These are phyloP conservation scores for Harrya chromipes DNA, from an alignment of 768 basidiomycete species.

Conservation along the genomic window DNA sequence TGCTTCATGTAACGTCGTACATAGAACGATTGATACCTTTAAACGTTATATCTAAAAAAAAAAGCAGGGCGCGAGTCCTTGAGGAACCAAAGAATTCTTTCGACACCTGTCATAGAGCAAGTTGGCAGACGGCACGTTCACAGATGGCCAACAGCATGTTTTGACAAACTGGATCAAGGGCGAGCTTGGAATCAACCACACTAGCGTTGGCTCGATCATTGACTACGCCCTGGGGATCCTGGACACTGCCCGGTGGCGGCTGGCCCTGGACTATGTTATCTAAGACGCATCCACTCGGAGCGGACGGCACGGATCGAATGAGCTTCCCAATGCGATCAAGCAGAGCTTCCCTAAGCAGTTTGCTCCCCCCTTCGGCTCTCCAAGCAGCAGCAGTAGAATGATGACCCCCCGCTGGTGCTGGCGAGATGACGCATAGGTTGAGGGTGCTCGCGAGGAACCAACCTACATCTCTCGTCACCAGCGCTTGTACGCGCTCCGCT, in stretches of 20 bases:
- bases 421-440: conserved; percentile 16
- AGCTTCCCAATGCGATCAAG: conserved; percentile 25
- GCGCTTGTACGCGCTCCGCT: conserved; percentile 19
- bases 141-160: conserved; percentile 29
- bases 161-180: conserved; percentile 22
- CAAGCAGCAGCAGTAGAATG: background rate
- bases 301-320: conserved; percentile 7
- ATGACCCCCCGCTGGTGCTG: background rate
- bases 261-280: too few relatives aligned
- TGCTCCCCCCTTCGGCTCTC: background rate
- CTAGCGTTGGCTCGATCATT: background rate
- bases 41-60: too few relatives aligned
- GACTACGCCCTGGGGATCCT: background rate
- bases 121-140: conserved; percentile 21
- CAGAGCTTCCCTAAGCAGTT: conserved; percentile 15
- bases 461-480: conserved; percentile 24
- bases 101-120: background rate
- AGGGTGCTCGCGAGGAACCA: conserved; percentile 30
- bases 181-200: background rate
- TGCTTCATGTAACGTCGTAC: too few relatives aligned
- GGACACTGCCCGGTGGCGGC: too few relatives aligned
- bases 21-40: too few relatives aligned
- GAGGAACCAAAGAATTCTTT: background rate
- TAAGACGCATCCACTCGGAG: too few relatives aligned
- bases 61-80: too few relatives aligned